These are phyloP conservation scores for Taxawa tesnikishii DNA, from an alignment of 2,329 filamentous ascomycete species.

Conservation along the genomic window DNA sequence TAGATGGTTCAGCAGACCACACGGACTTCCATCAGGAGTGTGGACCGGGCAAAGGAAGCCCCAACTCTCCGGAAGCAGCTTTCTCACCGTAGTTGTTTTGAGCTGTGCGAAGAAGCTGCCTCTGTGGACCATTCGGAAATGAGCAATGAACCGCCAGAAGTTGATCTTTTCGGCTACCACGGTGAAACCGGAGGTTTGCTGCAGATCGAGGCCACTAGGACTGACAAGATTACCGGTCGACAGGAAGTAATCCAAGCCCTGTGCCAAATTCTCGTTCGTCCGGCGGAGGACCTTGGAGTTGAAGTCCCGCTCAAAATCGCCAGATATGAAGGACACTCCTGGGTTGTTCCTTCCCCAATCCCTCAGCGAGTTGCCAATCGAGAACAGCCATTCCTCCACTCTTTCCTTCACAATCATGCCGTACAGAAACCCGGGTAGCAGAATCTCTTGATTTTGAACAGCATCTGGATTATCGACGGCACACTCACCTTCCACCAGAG, in stretches of 20 bases:
- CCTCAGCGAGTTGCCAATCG: conserved; percentile 31
- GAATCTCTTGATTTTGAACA: conserved; percentile 87
- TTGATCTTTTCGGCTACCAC: conserved; percentile 98
- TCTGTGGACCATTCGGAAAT: conserved; percentile 98
- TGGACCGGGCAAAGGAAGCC: conserved; percentile 96
- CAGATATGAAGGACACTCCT: conserved; percentile 54
- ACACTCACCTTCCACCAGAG: conserved; percentile 84
- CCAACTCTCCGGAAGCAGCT: conserved; percentile 92
- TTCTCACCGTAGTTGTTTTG: conserved; percentile 94
- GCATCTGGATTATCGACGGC: conserved; percentile 92
- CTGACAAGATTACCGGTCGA: conserved; percentile 91
- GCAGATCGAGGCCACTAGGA: conserved; percentile 82
- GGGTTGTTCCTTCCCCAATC: conserved; percentile 44
- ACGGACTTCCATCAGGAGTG: conserved; percentile 91
- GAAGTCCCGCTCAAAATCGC: conserved; percentile 71
- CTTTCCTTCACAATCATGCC: conserved; percentile 93
- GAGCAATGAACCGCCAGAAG: conserved; percentile 94
- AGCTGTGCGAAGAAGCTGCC: conserved; percentile 97
- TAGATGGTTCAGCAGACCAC: conserved; percentile 87
- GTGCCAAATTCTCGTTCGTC: conserved; percentile 80
- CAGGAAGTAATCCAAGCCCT: conserved; percentile 84
- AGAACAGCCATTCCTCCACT: conserved; percentile 77
- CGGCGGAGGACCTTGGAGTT: conserved; percentile 63
- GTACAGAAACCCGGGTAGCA: conserved; percentile 87
- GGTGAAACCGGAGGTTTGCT: conserved; percentile 89